Evolutionary conservation across 306 rosid genomes (phyloP), one percentile per base, ranked within the genome.

Genomic region (Vigna trinervia): DNA sequence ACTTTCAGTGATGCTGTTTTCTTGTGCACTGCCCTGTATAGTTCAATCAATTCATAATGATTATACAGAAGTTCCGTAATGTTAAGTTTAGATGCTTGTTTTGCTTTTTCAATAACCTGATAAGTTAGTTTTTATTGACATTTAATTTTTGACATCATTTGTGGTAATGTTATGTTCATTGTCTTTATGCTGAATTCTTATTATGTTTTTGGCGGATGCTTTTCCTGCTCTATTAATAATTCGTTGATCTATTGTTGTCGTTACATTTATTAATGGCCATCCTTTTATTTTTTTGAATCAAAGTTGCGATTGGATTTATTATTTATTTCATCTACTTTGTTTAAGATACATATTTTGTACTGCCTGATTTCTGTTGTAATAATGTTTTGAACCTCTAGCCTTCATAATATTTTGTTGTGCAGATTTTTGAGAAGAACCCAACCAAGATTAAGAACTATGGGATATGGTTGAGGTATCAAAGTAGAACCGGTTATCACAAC

Each of bases 381-480:
- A 8, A 17, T 79, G 15, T 62, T 8, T n/a, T 77, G 32, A 46
- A n/a, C 43, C 9, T 1, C 45, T 22, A 28, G 17, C 32, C 23
- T 15, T 6, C 6, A 23, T 4, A 1, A 34, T n/a, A 20, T 43
- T 4, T 48, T n/a, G 1, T 47, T 54, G 4, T 70, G 20, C 82
- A 93, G 98, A 93, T 93, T 61, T 93, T 88, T 81, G 98, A 91
- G 90, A 93, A 91, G 87, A 91, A 89, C 58, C 98, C 98, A 12
- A 91, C 98, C 30, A 89, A 82, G 66, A 91, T 93, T 30, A 87
- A 93, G 73, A 93, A 93, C 87, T 93, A 88, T 17, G 96, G 98
- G 1, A 91, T 93, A 9, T 93, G 98, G 98, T 75, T 93, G 88
- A 57, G 96, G 63, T 93, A 93, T 62, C 98, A 93, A 66, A 93